A percentile compares a stretch with the other conserved stretches of the same genome.
These are phyloP conservation scores for Lentinula raphanica DNA, from an alignment of 768 basidiomycete genomes.

Conservation along the genomic window DNA sequence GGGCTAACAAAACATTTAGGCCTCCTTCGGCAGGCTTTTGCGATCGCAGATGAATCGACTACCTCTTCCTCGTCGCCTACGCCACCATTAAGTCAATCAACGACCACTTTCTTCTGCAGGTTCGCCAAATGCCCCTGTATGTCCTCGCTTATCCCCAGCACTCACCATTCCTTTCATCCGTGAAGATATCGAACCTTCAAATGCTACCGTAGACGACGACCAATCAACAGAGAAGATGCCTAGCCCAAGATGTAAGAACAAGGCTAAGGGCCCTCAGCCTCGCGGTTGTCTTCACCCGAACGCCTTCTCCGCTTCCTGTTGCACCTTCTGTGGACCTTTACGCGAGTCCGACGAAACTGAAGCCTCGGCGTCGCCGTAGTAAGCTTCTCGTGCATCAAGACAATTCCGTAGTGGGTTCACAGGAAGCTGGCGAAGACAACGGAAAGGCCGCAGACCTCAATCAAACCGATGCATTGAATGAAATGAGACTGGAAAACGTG, in stretches of 20 bases:
- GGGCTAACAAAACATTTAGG: constrained; percentile 61
- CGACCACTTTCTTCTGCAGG: constrained; percentile 39
- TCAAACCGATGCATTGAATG: constrained; percentile 30
- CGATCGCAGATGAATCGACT: constrained; percentile 30
- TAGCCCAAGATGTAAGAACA: constrained; percentile 33
- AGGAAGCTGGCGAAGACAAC: constrained; percentile 52
- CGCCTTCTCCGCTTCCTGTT: constrained; percentile 32
- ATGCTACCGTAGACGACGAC: constrained; percentile 36
- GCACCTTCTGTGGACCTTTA: constrained; percentile 18
- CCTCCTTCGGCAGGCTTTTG: constrained; percentile 59
- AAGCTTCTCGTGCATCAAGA: constrained; percentile 60
- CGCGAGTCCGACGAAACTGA: constrained; percentile 23
- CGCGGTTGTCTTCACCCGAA: constrained; percentile 43
- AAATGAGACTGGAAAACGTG: constrained; percentile 58
- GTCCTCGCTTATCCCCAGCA: constrained; percentile 54
- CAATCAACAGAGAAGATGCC: constrained; percentile 23
- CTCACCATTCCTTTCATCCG: constrained; percentile 63
- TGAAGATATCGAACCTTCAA: constrained; percentile 59
- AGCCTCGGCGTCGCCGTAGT: constrained; percentile 41
- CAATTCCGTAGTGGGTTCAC: constrained; percentile 67
- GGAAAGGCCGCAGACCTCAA: constrained; percentile 37
- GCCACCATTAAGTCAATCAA: constrained; percentile 42
- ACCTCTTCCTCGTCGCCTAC: constrained; percentile 38
- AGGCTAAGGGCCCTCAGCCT: constrained; percentile 40
- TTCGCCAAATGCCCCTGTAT: constrained; percentile 33